Evolutionary conservation across 805 yeast genomes (phyloP), one percentile per base, ranked within the genome.

Genomic region (Tetrapisispora namnaoensis): DNA sequence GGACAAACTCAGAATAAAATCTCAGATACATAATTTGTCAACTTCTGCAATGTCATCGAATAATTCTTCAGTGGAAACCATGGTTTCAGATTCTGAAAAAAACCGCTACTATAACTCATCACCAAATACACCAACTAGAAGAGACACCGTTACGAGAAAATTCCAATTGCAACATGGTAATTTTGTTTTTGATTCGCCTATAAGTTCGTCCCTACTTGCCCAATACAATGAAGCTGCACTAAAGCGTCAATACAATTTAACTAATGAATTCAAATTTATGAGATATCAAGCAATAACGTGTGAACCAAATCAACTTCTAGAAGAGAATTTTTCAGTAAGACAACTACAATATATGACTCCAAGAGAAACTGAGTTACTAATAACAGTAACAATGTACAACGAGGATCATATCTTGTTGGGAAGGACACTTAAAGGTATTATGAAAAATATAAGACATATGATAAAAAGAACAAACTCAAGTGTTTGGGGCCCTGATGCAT

Each of bases 281-380:
- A 76, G 98, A 65, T 91, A 90, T 67, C 87, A 93, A 50, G 97
- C 96, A 0, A 88, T 86, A 20, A 91, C 98, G 0, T 84, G 95
- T 65, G 95, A 91, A 53, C 98, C 98, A 0, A 73, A 78, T 13
- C 79, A 82, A 49, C 86, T 86, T 59, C 69, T 66, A 18, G 55
- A 57, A 11, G 76, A 76, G 53, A 77, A 80, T 56, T 93, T 86
- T 70, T 81, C 84, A n/a, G 71, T 91, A 34, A 77, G 99, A 56
- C 98, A 89, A 61, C 76, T 78, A 41, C 80, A 86, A 58, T 91
- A 87, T 62, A 69, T 75, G 42, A 81, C 78, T 37, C 91, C 93
- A 1, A 76, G 98, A 55, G 74, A 76, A 53, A 91, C 96, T 0
- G 98, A 93, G 65, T 68, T 90, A 36, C 70, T 88, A 76, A 80